phyloP scores from a whole-genome alignment of 2,329 filamentous ascomycete species.

The Epichloe glyceriae region DNA sequence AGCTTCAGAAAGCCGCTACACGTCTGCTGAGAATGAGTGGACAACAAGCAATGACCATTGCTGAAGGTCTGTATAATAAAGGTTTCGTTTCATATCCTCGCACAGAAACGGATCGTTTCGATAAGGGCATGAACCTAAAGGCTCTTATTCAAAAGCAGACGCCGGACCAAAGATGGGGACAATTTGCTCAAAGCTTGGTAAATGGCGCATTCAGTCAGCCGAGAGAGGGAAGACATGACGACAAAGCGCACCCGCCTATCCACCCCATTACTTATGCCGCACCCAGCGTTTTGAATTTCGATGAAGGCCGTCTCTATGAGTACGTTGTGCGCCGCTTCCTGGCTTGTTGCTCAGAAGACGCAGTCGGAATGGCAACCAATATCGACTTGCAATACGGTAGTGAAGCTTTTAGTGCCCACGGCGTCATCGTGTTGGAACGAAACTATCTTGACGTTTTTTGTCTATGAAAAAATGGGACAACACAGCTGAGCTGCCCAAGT shows the following conservation, averaged over 20 bases:
- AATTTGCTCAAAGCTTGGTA: slow-evolving; percentile 62
- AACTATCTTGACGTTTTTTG: slow-evolving; percentile 91
- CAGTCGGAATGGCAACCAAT: slow-evolving; percentile 72
- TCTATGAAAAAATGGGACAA: slow-evolving; percentile 93
- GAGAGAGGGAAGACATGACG: slow-evolving; percentile 74
- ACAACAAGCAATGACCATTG: slow-evolving; percentile 77
- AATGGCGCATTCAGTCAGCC: slow-evolving; percentile 71
- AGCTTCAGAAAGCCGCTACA: slow-evolving; percentile 91
- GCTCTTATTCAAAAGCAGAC: slow-evolving; percentile 74
- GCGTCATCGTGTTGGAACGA: slow-evolving; percentile 69
- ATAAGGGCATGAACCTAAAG: slow-evolving; percentile 73
- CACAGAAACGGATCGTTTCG: slow-evolving; percentile 94
- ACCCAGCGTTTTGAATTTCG: slow-evolving; percentile 46
- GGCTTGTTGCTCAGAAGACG: slow-evolving; percentile 91
- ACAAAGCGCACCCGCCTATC: slow-evolving; percentile 94
- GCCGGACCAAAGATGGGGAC: slow-evolving; percentile 63
- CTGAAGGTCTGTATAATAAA: slow-evolving; percentile 80
- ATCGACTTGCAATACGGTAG: slow-evolving; percentile 74
- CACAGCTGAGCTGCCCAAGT: slow-evolving; percentile 68
- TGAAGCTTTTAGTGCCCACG: slow-evolving; percentile 71
- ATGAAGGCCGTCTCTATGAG: slow-evolving; percentile 75
- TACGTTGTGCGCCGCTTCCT: slow-evolving; percentile 86
- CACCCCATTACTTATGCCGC: slow-evolving; percentile 83
- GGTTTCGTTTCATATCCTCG: slow-evolving; percentile 96
- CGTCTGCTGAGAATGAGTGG: slow-evolving; percentile 81